phyloP scores from a whole-genome alignment of 176 grass and related monocot species.

The Avena sativa region DNA sequence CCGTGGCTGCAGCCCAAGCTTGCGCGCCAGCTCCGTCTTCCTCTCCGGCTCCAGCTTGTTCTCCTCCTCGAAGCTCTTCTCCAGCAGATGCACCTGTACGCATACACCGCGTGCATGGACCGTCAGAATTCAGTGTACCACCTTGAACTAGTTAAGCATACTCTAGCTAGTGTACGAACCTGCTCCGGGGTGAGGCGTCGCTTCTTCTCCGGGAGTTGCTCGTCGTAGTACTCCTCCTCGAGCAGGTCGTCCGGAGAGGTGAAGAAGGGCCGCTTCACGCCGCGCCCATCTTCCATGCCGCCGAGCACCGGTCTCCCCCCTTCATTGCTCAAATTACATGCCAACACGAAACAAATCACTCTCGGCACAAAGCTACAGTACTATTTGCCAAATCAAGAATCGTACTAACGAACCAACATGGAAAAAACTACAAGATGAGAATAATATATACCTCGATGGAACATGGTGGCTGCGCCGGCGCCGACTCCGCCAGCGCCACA shows the following conservation, averaged over 20 bases:
- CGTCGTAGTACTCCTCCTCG: conserved; percentile 97
- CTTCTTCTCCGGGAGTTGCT: conserved; percentile 97
- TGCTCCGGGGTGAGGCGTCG: conserved; percentile 93
- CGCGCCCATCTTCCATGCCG: conserved; percentile 61
- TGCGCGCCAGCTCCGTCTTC: conserved; percentile 93
- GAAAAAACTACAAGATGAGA: no score
- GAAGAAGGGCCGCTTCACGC: conserved; percentile 84
- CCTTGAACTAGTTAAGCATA: neutral
- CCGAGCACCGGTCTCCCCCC: conserved; percentile 60
- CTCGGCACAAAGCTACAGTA: neutral
- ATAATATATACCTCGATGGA: conserved; percentile 57
- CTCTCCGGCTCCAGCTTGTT: conserved; percentile 99
- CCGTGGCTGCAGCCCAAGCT: conserved; percentile 87
- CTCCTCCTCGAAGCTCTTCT: conserved; percentile 88
- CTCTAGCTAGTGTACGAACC: conserved; percentile 18
- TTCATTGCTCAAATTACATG: conserved; percentile 61
- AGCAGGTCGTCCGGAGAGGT: conserved; percentile 87
- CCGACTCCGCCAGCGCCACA: conserved; percentile 43
- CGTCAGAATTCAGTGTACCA: conserved; percentile 21
- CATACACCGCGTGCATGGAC: neutral
- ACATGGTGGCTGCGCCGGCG: conserved; percentile 40
- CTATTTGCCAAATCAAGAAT: neutral
- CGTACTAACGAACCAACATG: neutral
- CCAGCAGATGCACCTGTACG: conserved; percentile 71
- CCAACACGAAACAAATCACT: conserved; percentile 39